phyloP scores from a whole-genome alignment of 2,329 filamentous ascomycete species.

The Aureobasidium sp. region DNA sequence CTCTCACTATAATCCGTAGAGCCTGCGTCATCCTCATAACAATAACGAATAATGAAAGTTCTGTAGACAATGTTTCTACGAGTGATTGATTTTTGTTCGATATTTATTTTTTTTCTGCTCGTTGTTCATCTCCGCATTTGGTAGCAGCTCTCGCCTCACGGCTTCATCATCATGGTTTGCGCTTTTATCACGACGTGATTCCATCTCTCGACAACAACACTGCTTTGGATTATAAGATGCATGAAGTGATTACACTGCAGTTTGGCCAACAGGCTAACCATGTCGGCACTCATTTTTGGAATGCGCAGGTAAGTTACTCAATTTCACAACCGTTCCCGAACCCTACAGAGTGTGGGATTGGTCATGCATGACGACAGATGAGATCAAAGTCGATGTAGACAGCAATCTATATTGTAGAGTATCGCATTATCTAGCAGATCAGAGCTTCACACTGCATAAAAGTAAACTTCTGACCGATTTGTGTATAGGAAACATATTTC shows the following conservation, averaged over 20 bases:
- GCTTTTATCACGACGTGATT: not conserved
- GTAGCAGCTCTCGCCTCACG: not conserved
- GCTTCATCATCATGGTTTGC: not conserved
- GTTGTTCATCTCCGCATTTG: not conserved
- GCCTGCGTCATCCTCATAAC: not conserved
- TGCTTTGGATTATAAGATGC: slow-evolving; percentile 48
- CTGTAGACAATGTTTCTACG: not conserved
- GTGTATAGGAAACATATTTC: slow-evolving; percentile 82
- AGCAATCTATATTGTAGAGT: not conserved
- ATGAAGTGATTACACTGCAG: slow-evolving; percentile 90
- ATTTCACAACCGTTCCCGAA: not conserved
- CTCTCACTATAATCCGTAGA: not conserved
- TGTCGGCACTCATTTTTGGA: slow-evolving; percentile 94
- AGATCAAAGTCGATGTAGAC: too few relatives aligned
- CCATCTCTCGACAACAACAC: not conserved
- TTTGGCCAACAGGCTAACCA: slow-evolving; percentile 91
- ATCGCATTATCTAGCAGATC: too few relatives aligned
- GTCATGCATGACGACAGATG: not conserved
- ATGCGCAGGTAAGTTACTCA: slow-evolving; percentile 57
- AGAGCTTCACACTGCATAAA: not conserved
- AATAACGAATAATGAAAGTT: not conserved
- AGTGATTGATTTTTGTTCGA: not conserved
- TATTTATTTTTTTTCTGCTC: not conserved
- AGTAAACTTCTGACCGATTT: not conserved
- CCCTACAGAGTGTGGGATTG: not conserved